These are phyloP conservation scores for Pinus tabuliformis DNA, from an alignment of 75 land plant species.

Conservation along the genomic window DNA sequence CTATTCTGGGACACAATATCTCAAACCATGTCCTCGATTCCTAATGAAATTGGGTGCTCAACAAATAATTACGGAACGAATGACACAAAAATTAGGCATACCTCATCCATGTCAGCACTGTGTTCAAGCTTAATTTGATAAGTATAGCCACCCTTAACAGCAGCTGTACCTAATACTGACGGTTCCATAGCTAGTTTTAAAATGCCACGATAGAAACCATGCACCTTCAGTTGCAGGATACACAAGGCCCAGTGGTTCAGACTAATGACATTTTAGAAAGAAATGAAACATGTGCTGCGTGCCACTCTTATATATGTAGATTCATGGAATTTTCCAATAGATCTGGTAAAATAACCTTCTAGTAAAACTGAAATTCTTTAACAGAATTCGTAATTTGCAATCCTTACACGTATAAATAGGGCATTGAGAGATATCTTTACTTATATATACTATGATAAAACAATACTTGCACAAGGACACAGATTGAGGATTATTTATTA, in stretches of 20 bases:
- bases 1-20: background rate
- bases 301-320: background rate
- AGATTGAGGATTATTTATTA: background rate
- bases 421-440: no score
- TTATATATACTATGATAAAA: background rate
- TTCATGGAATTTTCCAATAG: background rate
- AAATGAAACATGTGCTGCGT: background rate
- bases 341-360: background rate
- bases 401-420: background rate
- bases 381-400: background rate
- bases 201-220: constrained; percentile 88
- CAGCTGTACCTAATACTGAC: constrained; percentile 62
- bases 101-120: constrained; percentile 91
- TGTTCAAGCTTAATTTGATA: constrained; percentile 78
- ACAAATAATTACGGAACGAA: background rate
- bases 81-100: constrained; percentile 14
- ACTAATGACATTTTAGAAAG: background rate
- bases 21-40: background rate
- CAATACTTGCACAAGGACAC: background rate
- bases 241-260: background rate
- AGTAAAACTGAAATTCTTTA: background rate
- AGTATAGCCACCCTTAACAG: constrained; percentile 83
- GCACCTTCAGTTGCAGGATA: constrained; percentile 41
- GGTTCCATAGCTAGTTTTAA: constrained; percentile 93
- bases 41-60: background rate